Evolutionary conservation across 2,329 filamentous ascomycete genomes (phyloP), one percentile per base, ranked within the genome.

Genomic region (Amphichorda felina): DNA sequence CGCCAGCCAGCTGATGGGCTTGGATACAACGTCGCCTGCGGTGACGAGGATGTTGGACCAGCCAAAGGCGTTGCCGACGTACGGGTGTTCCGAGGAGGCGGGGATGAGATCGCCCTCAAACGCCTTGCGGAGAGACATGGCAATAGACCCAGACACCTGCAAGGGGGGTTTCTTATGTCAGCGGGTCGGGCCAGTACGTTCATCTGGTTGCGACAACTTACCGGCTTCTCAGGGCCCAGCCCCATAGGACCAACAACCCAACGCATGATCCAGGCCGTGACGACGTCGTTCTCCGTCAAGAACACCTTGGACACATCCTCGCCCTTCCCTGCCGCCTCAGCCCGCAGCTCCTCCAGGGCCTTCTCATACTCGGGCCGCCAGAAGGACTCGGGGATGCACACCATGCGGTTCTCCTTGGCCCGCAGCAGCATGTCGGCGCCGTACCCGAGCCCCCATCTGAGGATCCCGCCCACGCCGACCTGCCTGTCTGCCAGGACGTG

Each of bases 321-420:
- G 11, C 27, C 27, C 11, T 13, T 29, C 27, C 11, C 27, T 13
- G 16, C 27, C 6, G 33, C 39, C 7, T 35, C 29, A 1, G 37
- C 34, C 2, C 34, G 35, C 10, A 54, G 40, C 6, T 59, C 52
- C 6, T 38, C 39, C 4, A 51, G 33, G 3, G 53, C 49, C 17
- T 44, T 41, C 2, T 40, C 37, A 2, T 47, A 49, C 17, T 59
- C 34, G 10, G 41, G 35, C 3, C 42, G 24, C 4, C 57, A 10
- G 24, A 44, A 48, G 2, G 33, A 14, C 2, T 35, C 48, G 1
- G 60, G 55, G 5, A 64, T 38, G 41, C 48, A 62, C 4, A 62
- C 42, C 26, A 54, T 50, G 24, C 54, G 54, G 19, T 48, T 49
- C 40, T 60, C 53, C 30, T 50, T 43, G 8, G 18, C 38, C 8